Conservation (phyloP, 2,329 filamentous ascomycete genomes). For the Trichoderma sp. region DNA sequence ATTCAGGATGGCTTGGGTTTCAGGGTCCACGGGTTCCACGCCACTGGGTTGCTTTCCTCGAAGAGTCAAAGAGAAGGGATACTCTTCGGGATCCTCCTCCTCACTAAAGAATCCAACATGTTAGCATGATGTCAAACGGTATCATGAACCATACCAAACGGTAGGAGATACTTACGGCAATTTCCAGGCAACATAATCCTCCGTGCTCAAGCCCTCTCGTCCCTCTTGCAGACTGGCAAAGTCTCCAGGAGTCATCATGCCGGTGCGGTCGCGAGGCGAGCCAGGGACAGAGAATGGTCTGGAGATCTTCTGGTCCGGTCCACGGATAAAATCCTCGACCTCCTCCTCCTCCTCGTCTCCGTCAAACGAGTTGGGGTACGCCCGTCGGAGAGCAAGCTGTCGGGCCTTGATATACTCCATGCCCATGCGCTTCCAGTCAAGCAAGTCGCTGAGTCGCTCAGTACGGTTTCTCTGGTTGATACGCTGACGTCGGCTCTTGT, state of each 20-base stretch:
- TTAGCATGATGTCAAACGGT: constrained; percentile 30
- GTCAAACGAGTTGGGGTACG: constrained; percentile 85
- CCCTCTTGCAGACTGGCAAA: constrained; percentile 96
- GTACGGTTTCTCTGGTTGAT: constrained; percentile 99
- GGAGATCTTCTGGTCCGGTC: constrained; percentile 92
- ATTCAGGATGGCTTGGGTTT: constrained; percentile 31
- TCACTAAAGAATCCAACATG: constrained; percentile 59
- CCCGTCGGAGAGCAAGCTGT: constrained; percentile 86
- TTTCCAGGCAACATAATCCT: constrained; percentile 98
- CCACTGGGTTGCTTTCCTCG: constrained; percentile 54
- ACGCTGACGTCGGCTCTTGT: constrained; percentile 91
- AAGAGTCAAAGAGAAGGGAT: constrained; percentile 63
- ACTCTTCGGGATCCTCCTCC: constrained; percentile 86
- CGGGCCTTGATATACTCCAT: constrained; percentile 99
- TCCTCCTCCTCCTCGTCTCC: constrained; percentile 71
- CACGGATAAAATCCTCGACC: constrained; percentile 81
- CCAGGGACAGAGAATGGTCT: constrained; percentile 92
- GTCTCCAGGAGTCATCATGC: constrained; percentile 99
- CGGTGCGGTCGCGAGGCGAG: constrained; percentile 84
- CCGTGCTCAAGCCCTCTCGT: constrained; percentile 87
- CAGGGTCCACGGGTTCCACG: constrained; percentile 41
- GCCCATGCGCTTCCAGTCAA: constrained; percentile 99
- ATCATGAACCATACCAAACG: not conserved
- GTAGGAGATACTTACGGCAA: constrained; percentile 74
- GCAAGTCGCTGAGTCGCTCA: constrained; percentile 87